These are phyloP conservation scores for Penicillium nucicola DNA, from an alignment of 495 filamentous ascomycete genomes.

Conservation along the genomic window DNA sequence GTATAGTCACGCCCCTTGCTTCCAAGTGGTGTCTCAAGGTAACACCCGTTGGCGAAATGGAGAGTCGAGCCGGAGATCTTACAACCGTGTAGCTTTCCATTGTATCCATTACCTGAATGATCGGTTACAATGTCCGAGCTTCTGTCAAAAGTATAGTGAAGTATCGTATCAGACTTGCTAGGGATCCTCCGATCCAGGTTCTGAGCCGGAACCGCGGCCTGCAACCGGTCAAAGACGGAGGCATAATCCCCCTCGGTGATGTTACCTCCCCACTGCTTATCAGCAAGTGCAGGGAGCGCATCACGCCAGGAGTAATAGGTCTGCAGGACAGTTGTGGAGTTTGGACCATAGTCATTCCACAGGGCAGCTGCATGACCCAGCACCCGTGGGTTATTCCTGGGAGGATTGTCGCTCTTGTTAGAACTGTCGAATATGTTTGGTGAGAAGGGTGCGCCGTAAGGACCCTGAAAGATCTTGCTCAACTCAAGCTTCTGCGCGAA, in stretches of 20 bases:
- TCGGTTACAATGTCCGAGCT: slow-evolving; percentile 25
- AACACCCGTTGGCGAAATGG: slow-evolving; percentile 26
- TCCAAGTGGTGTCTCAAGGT: slow-evolving; percentile 37
- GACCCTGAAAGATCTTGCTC: slow-evolving; percentile 46
- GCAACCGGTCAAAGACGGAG: slow-evolving; percentile 33
- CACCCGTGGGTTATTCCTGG: slow-evolving; percentile 32
- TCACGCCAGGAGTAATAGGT: slow-evolving; percentile 49
- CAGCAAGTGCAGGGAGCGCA: slow-evolving; percentile 46
- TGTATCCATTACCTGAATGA: slow-evolving; percentile 43
- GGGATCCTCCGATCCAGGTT: slow-evolving; percentile 43
- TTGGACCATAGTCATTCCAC: slow-evolving; percentile 53
- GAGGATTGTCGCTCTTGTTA: slow-evolving; percentile 43
- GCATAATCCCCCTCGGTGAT: slow-evolving; percentile 37
- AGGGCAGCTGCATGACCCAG: slow-evolving; percentile 43
- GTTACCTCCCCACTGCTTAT: slow-evolving; percentile 55
- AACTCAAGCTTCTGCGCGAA: slow-evolving; percentile 34
- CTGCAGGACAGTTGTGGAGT: slow-evolving; percentile 43
- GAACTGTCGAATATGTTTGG: slow-evolving; percentile 47
- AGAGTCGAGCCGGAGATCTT: slow-evolving; percentile 21
- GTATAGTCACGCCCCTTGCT: slow-evolving; percentile 51
- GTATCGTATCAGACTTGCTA: slow-evolving; percentile 35
- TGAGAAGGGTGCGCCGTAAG: slow-evolving; percentile 35
- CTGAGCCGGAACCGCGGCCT: slow-evolving; percentile 39
- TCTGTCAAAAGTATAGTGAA: slow-evolving; percentile 33
- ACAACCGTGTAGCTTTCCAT: slow-evolving; percentile 33